Evolutionary conservation across 169 alveolate genomes (phyloP).

Genomic region (Theileria annulata): DNA sequence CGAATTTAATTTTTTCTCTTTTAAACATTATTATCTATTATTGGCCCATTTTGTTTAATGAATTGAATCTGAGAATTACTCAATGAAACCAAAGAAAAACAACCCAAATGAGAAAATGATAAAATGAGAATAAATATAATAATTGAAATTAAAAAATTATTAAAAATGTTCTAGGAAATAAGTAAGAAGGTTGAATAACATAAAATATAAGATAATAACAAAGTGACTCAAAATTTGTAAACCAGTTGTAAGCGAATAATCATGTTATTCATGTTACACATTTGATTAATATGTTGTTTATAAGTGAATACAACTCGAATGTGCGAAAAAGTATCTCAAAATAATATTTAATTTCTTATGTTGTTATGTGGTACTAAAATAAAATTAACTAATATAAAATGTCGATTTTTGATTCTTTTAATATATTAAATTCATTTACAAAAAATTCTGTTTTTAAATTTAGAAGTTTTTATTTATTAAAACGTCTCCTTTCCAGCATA

Average conservation of each 20-base stretch:
- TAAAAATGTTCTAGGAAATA: too few relatives aligned
- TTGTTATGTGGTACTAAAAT: background rate
- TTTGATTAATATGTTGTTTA: background rate
- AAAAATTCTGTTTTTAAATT: background rate
- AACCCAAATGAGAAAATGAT: too few relatives aligned
- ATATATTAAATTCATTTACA: background rate
- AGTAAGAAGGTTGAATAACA: too few relatives aligned
- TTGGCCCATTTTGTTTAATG: too few relatives aligned
- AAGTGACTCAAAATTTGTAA: background rate
- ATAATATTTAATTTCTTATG: background rate
- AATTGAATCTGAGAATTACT: too few relatives aligned
- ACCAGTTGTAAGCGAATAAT: background rate
- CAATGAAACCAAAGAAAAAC: too few relatives aligned
- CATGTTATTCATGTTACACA: background rate
- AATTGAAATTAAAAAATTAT: too few relatives aligned
- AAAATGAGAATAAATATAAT: too few relatives aligned
- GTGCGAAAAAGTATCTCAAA: too few relatives aligned
- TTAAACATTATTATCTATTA: too few relatives aligned
- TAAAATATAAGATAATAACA: too few relatives aligned
- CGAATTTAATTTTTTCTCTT: too few relatives aligned
- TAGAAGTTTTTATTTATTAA: background rate
- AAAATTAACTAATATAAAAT: background rate
- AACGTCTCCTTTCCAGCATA: background rate
- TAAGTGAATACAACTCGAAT: background rate
- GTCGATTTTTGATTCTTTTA: background rate